A percentile compares a stretch with the other conserved stretches of the same genome.
These are phyloP conservation scores for Microdochium nivale DNA, from an alignment of 2,329 filamentous ascomycete species.

Conservation along the genomic window DNA sequence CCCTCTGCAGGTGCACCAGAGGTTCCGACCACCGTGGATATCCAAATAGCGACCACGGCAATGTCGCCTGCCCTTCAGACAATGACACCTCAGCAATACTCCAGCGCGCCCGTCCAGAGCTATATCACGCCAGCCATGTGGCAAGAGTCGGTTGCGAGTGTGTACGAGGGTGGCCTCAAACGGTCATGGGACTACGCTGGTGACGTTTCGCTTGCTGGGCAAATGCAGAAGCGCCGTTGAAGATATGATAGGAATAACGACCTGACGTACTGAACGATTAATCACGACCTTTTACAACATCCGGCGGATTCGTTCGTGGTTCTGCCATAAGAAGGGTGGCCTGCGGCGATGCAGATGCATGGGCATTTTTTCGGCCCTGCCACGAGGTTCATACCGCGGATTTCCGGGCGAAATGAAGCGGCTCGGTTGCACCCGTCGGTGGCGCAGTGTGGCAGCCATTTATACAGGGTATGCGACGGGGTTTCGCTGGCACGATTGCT, in stretches of 20 bases:
- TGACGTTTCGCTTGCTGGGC: slow-evolving; percentile 15
- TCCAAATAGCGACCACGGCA: slow-evolving; percentile 36
- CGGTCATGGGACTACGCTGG: slow-evolving; percentile 50
- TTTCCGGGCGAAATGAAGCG: no score
- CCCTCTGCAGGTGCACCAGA: slow-evolving; percentile 45
- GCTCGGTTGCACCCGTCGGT: no score
- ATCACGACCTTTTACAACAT: not conserved
- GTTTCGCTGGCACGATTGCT: no score
- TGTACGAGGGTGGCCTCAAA: slow-evolving; percentile 58
- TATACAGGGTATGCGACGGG: no score
- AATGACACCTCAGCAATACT: slow-evolving; percentile 41
- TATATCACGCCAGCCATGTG: slow-evolving; percentile 67
- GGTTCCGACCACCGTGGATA: slow-evolving; percentile 43
- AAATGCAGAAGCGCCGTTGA: slow-evolving; percentile 21
- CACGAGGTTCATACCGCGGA: not conserved
- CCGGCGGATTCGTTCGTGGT: not conserved
- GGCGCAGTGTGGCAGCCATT: no score
- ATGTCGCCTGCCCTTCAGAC: slow-evolving; percentile 38
- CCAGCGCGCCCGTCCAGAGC: slow-evolving; percentile 41
- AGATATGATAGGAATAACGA: not conserved
- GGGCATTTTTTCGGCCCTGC: not conserved
- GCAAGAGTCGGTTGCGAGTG: slow-evolving; percentile 62
- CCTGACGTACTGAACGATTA: not conserved
- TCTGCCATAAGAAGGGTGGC: not conserved
- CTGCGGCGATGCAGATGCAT: not conserved